Evolutionary conservation across 2,329 filamentous ascomycete genomes (phyloP).

Genomic region (Aureobasidium namibiae): DNA sequence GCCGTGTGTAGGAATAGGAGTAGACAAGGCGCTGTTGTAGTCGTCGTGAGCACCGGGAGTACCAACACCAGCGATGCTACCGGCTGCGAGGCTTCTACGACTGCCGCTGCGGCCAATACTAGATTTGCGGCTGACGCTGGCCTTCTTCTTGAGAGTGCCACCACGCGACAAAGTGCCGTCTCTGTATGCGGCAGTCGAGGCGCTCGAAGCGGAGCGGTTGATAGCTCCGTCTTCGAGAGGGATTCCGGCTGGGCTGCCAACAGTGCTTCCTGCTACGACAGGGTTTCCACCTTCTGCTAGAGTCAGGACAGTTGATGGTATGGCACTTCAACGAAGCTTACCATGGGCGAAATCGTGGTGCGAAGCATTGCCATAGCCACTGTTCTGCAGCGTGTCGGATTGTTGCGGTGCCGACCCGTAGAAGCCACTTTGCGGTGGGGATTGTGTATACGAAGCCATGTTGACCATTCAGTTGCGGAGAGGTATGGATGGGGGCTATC

Average conservation of each 20-base stretch:
- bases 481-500: background rate
- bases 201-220: constrained; percentile 55
- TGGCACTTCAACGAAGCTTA: constrained; percentile 23
- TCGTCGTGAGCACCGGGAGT: constrained; percentile 55
- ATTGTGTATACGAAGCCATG: constrained; percentile 22
- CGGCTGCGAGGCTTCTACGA: constrained; percentile 65
- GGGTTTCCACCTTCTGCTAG: background rate
- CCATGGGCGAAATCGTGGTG: constrained; percentile 31
- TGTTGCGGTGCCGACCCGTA: constrained; percentile 33
- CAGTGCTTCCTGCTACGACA: constrained; percentile 49
- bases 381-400: constrained; percentile 30
- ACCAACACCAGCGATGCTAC: constrained; percentile 70
- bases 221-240: constrained; percentile 55
- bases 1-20: constrained; percentile 78
- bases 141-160: constrained; percentile 84
- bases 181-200: constrained; percentile 36
- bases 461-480: background rate
- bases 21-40: constrained; percentile 76
- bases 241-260: constrained; percentile 53
- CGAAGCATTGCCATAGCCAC: constrained; percentile 24
- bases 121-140: constrained; percentile 62
- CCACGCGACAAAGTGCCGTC: constrained; percentile 44
- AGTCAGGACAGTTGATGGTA: constrained; percentile 27
- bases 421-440: constrained; percentile 18
- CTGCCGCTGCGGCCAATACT: constrained; percentile 76